phyloP scores from a whole-genome alignment of 2,329 filamentous ascomycete species.

The Calonectria ilicicola region DNA sequence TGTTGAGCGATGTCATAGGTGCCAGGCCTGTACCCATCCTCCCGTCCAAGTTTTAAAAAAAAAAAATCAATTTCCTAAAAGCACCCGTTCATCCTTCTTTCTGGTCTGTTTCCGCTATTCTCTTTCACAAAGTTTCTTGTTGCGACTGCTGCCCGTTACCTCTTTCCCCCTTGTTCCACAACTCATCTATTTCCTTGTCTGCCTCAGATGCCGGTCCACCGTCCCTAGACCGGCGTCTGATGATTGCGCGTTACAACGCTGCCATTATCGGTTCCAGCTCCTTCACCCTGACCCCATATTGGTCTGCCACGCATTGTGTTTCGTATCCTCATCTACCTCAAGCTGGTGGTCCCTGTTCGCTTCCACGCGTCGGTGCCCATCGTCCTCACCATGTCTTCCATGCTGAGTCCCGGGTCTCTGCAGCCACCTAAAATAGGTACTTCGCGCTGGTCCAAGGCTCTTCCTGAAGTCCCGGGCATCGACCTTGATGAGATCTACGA shows the following conservation, averaged over 20 bases:
- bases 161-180: slow-evolving; percentile 15
- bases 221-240: not conserved
- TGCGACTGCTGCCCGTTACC: not conserved
- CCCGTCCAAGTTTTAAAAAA: not conserved
- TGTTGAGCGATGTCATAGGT: not conserved
- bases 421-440: slow-evolving; percentile 53
- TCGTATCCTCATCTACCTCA: slow-evolving; percentile 41
- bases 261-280: not conserved
- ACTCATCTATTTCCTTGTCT: not conserved
- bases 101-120: not conserved
- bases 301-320: slow-evolving; percentile 37
- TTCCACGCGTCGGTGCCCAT: slow-evolving; percentile 25
- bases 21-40: not conserved
- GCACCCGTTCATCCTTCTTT: not conserved
- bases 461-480: slow-evolving; percentile 61
- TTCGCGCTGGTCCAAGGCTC: slow-evolving; percentile 70
- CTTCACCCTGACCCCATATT: not conserved
- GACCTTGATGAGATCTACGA: slow-evolving; percentile 35
- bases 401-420: slow-evolving; percentile 38
- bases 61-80: slow-evolving; percentile 13
- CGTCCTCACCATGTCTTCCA: slow-evolving; percentile 34
- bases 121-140: not conserved
- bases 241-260: slow-evolving; percentile 20
- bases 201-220: slow-evolving; percentile 18
- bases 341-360: slow-evolving; percentile 30